Conservation (phyloP, 2,329 filamentous ascomycete species). For the Colletotrichum higginsianum region DNA sequence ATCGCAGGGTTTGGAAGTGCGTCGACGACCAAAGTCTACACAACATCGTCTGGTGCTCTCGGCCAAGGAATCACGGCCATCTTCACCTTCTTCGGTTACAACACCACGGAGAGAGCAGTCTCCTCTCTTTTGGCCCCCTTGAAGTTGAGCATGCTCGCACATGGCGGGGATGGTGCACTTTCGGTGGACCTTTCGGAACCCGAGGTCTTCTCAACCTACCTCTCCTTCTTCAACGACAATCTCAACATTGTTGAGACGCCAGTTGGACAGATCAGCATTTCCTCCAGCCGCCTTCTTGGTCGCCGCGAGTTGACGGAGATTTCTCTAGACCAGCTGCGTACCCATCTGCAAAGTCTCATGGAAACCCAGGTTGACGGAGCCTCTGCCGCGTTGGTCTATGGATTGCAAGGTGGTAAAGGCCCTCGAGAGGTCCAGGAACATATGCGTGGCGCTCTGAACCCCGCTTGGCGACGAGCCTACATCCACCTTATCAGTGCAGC, state of each 20-base stretch:
- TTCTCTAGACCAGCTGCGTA: neutral
- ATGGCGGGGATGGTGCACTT: neutral
- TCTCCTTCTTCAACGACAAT: neutral
- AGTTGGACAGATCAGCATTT: conserved; percentile 5
- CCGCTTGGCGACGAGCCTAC: conserved; percentile 31
- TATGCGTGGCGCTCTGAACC: conserved; percentile 35
- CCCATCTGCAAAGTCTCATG: neutral
- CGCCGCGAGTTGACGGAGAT: neutral
- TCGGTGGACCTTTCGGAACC: neutral
- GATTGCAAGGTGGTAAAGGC: neutral
- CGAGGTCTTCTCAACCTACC: neutral
- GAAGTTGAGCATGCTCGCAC: too few relatives aligned
- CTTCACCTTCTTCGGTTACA: conserved; percentile 10
- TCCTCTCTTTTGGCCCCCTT: too few relatives aligned
- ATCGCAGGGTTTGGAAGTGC: conserved; percentile 15
- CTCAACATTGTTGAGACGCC: neutral
- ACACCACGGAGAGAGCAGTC: neutral
- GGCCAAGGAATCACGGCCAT: neutral
- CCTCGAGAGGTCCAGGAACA: neutral
- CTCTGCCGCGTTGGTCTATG: neutral
- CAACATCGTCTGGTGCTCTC: neutral
- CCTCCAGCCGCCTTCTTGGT: conserved; percentile 15
- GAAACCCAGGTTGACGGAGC: neutral
- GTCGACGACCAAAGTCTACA: neutral
- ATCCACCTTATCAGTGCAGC: conserved; percentile 34